phyloP scores from a whole-genome alignment of 2,329 filamentous ascomycete genomes.

The Diaporthe ilicicola region DNA sequence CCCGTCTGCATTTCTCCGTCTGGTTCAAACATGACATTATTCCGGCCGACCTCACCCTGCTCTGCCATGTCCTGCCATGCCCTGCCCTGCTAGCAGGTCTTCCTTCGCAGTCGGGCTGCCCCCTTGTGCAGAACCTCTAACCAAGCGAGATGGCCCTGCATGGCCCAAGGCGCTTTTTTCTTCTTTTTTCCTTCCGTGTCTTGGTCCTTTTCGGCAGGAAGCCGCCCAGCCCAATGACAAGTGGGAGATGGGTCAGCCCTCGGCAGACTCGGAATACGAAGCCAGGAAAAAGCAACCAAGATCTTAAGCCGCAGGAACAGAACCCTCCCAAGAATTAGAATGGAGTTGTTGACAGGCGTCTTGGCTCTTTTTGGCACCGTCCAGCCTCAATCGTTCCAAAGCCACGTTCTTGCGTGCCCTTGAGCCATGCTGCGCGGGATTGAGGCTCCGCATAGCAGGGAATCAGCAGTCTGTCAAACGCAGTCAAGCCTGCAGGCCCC shows the following conservation, averaged over 20 bases:
- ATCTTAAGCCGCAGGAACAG: not conserved
- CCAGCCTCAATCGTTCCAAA: slow-evolving; percentile 4
- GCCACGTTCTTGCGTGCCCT: slow-evolving; percentile 14
- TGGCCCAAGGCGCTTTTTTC: slow-evolving; percentile 17
- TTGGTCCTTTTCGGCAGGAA: slow-evolving; percentile 19
- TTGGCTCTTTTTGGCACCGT: slow-evolving; percentile 18
- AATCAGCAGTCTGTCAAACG: slow-evolving; percentile 6
- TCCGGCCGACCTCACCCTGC: slow-evolving; percentile 19
- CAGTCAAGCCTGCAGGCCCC: not conserved
- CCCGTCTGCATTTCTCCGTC: slow-evolving; percentile 1
- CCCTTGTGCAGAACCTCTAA: slow-evolving; percentile 31
- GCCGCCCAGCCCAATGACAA: not conserved
- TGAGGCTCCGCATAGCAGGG: not conserved
- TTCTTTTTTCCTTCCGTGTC: slow-evolving; percentile 16
- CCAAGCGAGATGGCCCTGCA: slow-evolving; percentile 30
- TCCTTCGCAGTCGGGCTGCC: not conserved
- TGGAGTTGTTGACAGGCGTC: slow-evolving; percentile 9
- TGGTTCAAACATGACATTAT: slow-evolving; percentile 10
- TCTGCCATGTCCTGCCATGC: not conserved
- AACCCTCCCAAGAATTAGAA: not conserved
- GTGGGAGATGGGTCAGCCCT: slow-evolving; percentile 4
- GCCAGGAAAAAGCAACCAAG: slow-evolving; percentile 2
- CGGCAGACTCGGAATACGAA: slow-evolving; percentile 26
- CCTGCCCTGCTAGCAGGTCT: not conserved
- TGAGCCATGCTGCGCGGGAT: slow-evolving; percentile 12